Evolutionary conservation across 495 filamentous ascomycete genomes (phyloP).

Genomic region (Aspergillus haitiensis): DNA sequence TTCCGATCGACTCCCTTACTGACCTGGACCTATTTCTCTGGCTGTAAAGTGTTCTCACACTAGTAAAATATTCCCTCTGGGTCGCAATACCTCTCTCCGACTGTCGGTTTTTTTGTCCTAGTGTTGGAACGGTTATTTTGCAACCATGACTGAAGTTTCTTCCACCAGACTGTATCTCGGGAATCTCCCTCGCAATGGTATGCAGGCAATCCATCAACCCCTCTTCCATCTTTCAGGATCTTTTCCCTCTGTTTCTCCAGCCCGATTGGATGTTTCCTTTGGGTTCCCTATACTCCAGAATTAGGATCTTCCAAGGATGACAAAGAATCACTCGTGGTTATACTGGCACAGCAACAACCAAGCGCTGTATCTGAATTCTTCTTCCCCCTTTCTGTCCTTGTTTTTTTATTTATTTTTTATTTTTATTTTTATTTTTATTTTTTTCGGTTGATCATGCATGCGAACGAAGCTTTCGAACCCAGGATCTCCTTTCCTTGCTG

Average conservation of each 20-base stretch:
- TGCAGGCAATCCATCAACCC: constrained; percentile 48
- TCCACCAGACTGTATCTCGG: constrained; percentile 94
- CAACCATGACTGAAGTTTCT: constrained; percentile 68
- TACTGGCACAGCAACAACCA: constrained; percentile 7
- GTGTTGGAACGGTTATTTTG: constrained; percentile 11
- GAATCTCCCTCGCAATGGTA: constrained; percentile 96
- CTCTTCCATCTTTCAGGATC: constrained; percentile 23
- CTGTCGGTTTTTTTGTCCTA: constrained; percentile 12
- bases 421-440: too few relatives aligned
- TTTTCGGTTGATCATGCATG: not conserved
- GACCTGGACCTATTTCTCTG: constrained; percentile 20
- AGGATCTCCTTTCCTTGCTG: constrained; percentile 12
- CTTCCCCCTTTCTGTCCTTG: not conserved
- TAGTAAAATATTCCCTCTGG: constrained; percentile 11
- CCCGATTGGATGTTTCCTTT: constrained; percentile 23
- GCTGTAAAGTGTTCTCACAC: constrained; percentile 14
- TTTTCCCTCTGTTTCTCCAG: constrained; percentile 18
- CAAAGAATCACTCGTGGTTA: constrained; percentile 18
- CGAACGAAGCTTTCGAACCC: not conserved
- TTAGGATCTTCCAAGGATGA: constrained; percentile 24
- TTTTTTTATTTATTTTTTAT: too few relatives aligned
- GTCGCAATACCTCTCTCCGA: not conserved
- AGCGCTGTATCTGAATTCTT: constrained; percentile 5
- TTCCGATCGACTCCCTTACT: constrained; percentile 11
- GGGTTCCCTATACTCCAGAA: constrained; percentile 10